Base-by-base conservation (phyloP, 305 asterid genomes). In the Salvia sclarea region DNA sequence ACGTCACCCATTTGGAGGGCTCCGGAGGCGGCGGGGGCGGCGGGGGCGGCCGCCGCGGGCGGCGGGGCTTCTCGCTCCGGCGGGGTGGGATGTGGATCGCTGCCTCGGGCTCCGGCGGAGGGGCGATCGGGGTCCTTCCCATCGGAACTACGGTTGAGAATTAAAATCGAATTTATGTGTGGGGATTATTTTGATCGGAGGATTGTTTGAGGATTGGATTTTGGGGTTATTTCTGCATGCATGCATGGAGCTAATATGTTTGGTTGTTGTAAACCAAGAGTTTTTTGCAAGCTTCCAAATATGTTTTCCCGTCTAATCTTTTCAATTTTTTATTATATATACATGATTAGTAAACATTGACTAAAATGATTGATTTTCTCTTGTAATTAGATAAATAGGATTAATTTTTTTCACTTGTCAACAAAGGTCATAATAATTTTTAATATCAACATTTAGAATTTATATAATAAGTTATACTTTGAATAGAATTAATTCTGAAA, bases 91-190 rank as follows among this genome's bases (percentile, higher is more conserved):
- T 80, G 64, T 84, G 86, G 80, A 92, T 86, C 64, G 79, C 75
- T n/a, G 87, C 62, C 67, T 79, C 82, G 50, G 93, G 73, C 78
- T 76, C 86, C 70, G 92, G 76, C 53, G 83, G 68, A 68, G 83
- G 78, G 71, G 75, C 69, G 50, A 62, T 38, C 65, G 81, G 85
- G 73, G 85, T 54, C 93, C 81, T 84, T 79, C 94, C 97, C 97
- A 84, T 78, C 61, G 69, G 82, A 79, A 72, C 69, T 59, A 49
- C 20, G 48, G 47, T 28, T 24, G 64, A 16, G 45, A 21, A 12
- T 40, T 22, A 18, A 30, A 14, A 44, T 28, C 24, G 10, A 21
- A 45, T 3, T 3, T 35, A 41, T 35, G 22, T 18, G 62, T 11
- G 21, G 68, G 21, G 68, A 0, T 6, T 54, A 53, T 52, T 47